Evolutionary conservation across 2,329 filamentous ascomycete genomes (phyloP).

Genomic region (Apiospora hydei): DNA sequence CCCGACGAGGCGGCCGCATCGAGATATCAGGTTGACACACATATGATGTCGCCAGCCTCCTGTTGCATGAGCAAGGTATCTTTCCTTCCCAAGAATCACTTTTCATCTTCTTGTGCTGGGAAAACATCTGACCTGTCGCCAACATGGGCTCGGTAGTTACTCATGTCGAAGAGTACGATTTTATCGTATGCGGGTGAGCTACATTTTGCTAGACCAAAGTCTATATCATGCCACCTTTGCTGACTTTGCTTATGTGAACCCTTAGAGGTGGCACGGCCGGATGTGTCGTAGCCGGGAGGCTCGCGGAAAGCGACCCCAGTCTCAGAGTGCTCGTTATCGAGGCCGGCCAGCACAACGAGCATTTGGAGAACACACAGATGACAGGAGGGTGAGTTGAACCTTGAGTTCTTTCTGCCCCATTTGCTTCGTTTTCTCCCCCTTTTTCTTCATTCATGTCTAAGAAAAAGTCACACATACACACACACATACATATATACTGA

Average conservation of each 20-base stretch:
- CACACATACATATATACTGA: background rate
- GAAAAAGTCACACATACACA: background rate
- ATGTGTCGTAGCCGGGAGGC: constrained; percentile 46
- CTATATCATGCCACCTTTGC: background rate
- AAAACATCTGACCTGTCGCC: background rate
- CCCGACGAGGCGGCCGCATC: background rate
- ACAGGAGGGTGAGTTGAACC: constrained; percentile 50
- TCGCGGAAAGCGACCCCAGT: constrained; percentile 42
- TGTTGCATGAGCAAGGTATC: background rate
- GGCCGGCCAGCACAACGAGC: constrained; percentile 48
- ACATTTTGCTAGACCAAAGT: background rate
- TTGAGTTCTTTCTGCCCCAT: background rate
- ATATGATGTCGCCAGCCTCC: constrained; percentile 2
- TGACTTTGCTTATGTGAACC: background rate
- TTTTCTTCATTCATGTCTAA: constrained; percentile 5
- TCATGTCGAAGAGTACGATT: constrained; percentile 38
- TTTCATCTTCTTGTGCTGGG: background rate
- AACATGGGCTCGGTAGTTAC: background rate
- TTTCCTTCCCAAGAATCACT: background rate
- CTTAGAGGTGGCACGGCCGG: constrained; percentile 46
- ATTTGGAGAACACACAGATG: constrained; percentile 59
- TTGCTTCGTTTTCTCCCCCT: background rate
- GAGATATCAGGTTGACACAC: background rate
- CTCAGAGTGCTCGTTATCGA: constrained; percentile 45
- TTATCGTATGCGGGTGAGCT: constrained; percentile 46